Base-by-base conservation (phyloP, 192 early-diverging fungal genomes). In the Rhizoclosmatium sp. region DNA sequence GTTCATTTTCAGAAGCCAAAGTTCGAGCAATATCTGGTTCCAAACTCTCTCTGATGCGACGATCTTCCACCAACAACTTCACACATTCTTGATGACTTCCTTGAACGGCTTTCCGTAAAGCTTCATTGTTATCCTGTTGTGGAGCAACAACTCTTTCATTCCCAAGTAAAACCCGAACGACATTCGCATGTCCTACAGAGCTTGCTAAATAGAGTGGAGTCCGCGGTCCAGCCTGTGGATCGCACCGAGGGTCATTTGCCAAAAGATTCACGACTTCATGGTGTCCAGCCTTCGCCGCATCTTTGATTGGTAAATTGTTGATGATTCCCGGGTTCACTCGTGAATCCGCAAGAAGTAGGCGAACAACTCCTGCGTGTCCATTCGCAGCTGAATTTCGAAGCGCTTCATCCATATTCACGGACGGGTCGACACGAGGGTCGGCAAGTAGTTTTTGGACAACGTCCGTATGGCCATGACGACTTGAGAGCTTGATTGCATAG, bases 291-390 rank as follows among this genome's bases (percentile, higher is more conserved):
- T 23, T 7, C 7, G 21, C 19, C 21, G 60, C 60, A 19, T 62
- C 60, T 7, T 40, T 19, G 14, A 62, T 19, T 40, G 60, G 39
- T 31, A 5, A 23, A 62, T 62, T 62, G 61, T 40, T 21, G 21
- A 62, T 5, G 21, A 62, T 23, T 7, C 21, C 19, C 4, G 60
- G 60, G 21, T 62, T 21, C 60, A 62, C 60, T n/a, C 71, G 44
- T 7, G 19, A 39, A 60, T 77, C 70, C 41, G 7, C 16, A n/a
- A 84, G 47, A 40, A 84, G 59, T n/a, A 81, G 45, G 19, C 66
- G 75, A 14, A 84, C 68, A 19, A 68, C 66, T 12, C 31, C 49
- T 42, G 75, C 23, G 56, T 83, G 82, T 21, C 82, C 82, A 60
- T 76, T 80, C 59, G 21, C 66, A 4, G 31, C 76, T 2, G 75